phyloP scores from a whole-genome alignment of 352 stramenopile species.

The Globisporangium cystogenes region DNA sequence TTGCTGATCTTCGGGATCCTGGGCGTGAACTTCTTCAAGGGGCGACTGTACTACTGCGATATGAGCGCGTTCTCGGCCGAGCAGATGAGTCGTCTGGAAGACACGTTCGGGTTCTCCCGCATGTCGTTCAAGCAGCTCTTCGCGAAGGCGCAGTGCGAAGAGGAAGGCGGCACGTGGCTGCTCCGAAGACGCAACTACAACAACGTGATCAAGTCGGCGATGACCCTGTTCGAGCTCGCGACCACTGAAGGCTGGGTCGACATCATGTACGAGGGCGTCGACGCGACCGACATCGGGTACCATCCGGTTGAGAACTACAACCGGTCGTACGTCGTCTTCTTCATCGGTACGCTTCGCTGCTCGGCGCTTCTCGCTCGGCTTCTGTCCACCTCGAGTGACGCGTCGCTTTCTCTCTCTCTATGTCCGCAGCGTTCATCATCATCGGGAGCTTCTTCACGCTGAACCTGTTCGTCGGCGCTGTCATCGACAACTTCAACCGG shows the following conservation, averaged over 20 bases:
- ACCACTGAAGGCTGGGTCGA: constrained; percentile 81
- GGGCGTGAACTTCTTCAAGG: constrained; percentile 77
- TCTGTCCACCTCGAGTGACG: background rate
- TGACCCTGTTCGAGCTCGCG: constrained; percentile 82
- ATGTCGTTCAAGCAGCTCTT: constrained; percentile 40
- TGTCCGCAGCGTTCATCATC: constrained; percentile 64
- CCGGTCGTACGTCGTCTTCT: constrained; percentile 61
- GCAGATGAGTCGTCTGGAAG: constrained; percentile 17
- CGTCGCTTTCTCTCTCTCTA: background rate
- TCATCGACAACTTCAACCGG: constrained; percentile 87
- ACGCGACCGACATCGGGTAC: constrained; percentile 53
- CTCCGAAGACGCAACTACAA: constrained; percentile 51
- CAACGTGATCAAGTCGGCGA: constrained; percentile 47
- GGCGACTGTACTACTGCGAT: constrained; percentile 67
- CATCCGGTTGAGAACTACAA: constrained; percentile 76
- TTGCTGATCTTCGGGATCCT: constrained; percentile 84
- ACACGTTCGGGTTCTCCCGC: constrained; percentile 28
- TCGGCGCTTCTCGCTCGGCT: background rate
- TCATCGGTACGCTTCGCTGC: constrained; percentile 34
- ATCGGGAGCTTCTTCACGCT: constrained; percentile 84
- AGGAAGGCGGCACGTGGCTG: constrained; percentile 21
- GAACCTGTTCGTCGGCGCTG: constrained; percentile 85
- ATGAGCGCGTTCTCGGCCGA: constrained; percentile 28
- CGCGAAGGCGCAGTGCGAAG: constrained; percentile 25
- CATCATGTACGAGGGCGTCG: constrained; percentile 76